These are phyloP conservation scores for Hygrophorus pudorinus DNA, from an alignment of 768 basidiomycete genomes.

Conservation along the genomic window DNA sequence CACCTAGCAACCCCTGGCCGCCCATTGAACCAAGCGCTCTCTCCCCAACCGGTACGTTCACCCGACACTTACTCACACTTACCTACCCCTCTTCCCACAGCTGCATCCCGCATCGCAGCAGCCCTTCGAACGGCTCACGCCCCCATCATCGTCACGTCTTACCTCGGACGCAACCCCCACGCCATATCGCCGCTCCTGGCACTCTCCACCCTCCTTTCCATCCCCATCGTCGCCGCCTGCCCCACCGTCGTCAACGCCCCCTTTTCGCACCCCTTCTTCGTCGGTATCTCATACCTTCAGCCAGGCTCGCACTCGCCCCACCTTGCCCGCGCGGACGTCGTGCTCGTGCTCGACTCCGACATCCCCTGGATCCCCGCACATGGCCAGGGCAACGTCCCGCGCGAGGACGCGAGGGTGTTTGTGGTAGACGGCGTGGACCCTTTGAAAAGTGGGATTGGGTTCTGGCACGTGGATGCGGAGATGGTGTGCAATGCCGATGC, in stretches of 20 bases:
- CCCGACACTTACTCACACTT: conserved; percentile 15
- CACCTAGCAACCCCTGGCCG: conserved; percentile 34
- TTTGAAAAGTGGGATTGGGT: conserved; percentile 39
- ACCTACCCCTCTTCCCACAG: too few relatives aligned
- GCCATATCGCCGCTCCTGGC: conserved; percentile 22
- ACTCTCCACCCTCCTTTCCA: conserved; percentile 40
- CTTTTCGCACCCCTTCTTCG: conserved; percentile 42
- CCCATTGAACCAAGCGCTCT: conserved; percentile 40
- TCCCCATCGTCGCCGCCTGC: conserved; percentile 45
- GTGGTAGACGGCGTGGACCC: conserved; percentile 56
- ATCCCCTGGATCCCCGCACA: conserved; percentile 54
- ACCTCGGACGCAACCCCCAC: too few relatives aligned
- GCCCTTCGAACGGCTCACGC: too few relatives aligned
- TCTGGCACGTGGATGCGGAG: conserved; percentile 45
- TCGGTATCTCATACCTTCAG: conserved; percentile 42
- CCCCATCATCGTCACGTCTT: too few relatives aligned
- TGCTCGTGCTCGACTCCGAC: conserved; percentile 57
- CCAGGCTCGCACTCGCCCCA: conserved; percentile 34
- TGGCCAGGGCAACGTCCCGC: conserved; percentile 24
- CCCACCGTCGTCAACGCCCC: conserved; percentile 45
- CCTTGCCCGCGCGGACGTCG: conserved; percentile 46
- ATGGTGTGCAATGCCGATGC: conserved; percentile 50
- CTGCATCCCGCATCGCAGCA: too few relatives aligned
- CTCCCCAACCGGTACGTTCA: conserved; percentile 22
- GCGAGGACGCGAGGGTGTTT: conserved; percentile 37